Conservation (phyloP, 371 early-diverging fungal species). For the Mucor indicus region DNA sequence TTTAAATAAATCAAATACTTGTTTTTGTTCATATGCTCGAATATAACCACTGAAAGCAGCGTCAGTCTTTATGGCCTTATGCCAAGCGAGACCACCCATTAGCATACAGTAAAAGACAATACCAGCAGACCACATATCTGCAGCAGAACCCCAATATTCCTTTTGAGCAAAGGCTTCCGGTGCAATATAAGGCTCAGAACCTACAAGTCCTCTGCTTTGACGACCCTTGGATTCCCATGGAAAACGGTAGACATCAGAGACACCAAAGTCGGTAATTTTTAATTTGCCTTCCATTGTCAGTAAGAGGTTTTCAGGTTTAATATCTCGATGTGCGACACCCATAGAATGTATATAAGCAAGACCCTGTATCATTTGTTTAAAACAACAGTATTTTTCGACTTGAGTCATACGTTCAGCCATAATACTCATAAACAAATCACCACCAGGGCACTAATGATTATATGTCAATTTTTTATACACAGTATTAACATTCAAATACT, state of each 20-base stretch:
- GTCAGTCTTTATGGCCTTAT: conserved; percentile 65
- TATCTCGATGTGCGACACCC: conserved; percentile 91
- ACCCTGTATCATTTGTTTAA: conserved; percentile 87
- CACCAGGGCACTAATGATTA: conserved; percentile 57
- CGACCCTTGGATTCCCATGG: conserved; percentile 68
- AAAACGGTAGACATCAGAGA: conserved; percentile 85
- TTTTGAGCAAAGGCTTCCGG: conserved; percentile 75
- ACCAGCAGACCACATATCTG: conserved; percentile 85
- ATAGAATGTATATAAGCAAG: conserved; percentile 84
- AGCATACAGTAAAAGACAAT: conserved; percentile 78
- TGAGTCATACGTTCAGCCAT: conserved; percentile 64
- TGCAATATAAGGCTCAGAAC: conserved; percentile 87
- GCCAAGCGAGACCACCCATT: conserved; percentile 61
- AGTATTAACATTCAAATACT: too few species aligned
- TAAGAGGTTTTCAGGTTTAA: conserved; percentile 89
- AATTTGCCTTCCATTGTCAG: conserved; percentile 72
- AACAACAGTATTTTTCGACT: conserved; percentile 74
- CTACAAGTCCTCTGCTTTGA: conserved; percentile 73
- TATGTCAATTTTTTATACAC: background rate
- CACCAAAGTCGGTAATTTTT: conserved; percentile 97
- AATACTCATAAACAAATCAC: conserved; percentile 72
- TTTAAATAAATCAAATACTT: conserved; percentile 60
- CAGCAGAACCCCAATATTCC: conserved; percentile 75
- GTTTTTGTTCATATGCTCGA: conserved; percentile 35
- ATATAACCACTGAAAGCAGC: conserved; percentile 54